Conservation (phyloP, 2,329 filamentous ascomycete genomes). For the Coniochaeta sp. region DNA sequence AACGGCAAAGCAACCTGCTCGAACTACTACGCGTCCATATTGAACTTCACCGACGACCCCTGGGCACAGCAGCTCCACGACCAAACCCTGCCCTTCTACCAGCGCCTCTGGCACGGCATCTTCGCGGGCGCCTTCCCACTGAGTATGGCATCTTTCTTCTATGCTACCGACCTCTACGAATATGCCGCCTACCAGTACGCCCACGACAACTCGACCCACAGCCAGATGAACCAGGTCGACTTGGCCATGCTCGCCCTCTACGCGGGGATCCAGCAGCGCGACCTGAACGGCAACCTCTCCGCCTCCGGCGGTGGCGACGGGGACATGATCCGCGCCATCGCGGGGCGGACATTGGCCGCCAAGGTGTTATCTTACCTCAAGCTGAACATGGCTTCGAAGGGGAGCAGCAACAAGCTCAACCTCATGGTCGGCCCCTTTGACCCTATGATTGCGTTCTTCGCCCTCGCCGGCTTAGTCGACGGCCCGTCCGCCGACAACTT, state of each 20-base stretch:
- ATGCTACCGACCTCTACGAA: slow-evolving; percentile 49
- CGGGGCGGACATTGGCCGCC: slow-evolving; percentile 44
- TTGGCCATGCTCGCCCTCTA: slow-evolving; percentile 52
- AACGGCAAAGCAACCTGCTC: slow-evolving; percentile 31
- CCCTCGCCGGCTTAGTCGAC: slow-evolving; percentile 38
- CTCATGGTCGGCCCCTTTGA: slow-evolving; percentile 48
- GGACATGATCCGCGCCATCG: slow-evolving; percentile 39
- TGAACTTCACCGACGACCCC: slow-evolving; percentile 17
- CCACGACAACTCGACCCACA: slow-evolving; percentile 39
- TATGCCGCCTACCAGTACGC: slow-evolving; percentile 46
- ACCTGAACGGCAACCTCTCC: slow-evolving; percentile 46
- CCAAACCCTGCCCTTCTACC: slow-evolving; percentile 30
- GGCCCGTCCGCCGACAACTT: slow-evolving; percentile 46
- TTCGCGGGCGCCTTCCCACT: slow-evolving; percentile 30
- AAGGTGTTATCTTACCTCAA: slow-evolving; percentile 35
- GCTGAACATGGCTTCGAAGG: slow-evolving; percentile 31
- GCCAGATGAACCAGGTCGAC: slow-evolving; percentile 29
- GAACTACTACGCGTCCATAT: slow-evolving; percentile 25
- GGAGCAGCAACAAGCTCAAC: slow-evolving; percentile 37
- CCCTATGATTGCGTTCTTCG: slow-evolving; percentile 52
- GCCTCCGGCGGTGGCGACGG: slow-evolving; percentile 39
- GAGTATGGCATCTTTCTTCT: slow-evolving; percentile 31
- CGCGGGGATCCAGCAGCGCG: slow-evolving; percentile 61
- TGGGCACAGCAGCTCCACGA: slow-evolving; percentile 13
- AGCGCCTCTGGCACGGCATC: slow-evolving; percentile 27